Base-by-base conservation (phyloP, 345 rosid species). In the Sisymbrium irio region DNA sequence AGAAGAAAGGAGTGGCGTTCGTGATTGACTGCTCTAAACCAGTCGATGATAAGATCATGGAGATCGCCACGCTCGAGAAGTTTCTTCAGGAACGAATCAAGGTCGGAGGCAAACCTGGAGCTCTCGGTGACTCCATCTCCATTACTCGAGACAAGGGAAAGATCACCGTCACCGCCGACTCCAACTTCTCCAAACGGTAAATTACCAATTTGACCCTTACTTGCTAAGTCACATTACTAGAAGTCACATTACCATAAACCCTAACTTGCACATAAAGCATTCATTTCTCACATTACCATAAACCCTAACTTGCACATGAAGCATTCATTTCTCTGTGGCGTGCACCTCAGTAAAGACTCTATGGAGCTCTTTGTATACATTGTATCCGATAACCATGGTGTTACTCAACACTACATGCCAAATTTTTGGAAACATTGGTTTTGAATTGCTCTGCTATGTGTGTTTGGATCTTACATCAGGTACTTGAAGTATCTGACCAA, bases 21-120 rank as follows among this genome's bases (percentile, higher is more conserved):
- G 82, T 74, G 18, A 82, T 90, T 51, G 94, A 88, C 75, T 90
- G 89, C 79, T 59, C 83, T 0, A 90, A 90, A 82, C 94, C 94
- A 2, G 92, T 87, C 14, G 92, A 88, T 72, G 92, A 88, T 47
- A 86, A 83, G 80, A 86, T 90, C 54, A 87, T 88, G 95, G 97
- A 91, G 73, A 82, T 89, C 8, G 89, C 91, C 15, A 87, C 95
- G 0, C 81, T 91, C 2, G 92, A 91, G 37, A 91, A 89, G 82
- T 91, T 91, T 73, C 92, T 91, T 64, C 95, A 87, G 78, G 92
- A 89, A 72, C 75, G 89, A 25, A 91, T 89, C 82, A 91, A 89
- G 85, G 95, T 88, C 65, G 91, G 91, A 9, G 97, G 95, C 70
- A 91, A 90, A 68, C 84, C 97, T 0, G 93, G 97, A 15, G 88